Conservation (phyloP, 257 asterid species). For the Prunella vulgaris region DNA sequence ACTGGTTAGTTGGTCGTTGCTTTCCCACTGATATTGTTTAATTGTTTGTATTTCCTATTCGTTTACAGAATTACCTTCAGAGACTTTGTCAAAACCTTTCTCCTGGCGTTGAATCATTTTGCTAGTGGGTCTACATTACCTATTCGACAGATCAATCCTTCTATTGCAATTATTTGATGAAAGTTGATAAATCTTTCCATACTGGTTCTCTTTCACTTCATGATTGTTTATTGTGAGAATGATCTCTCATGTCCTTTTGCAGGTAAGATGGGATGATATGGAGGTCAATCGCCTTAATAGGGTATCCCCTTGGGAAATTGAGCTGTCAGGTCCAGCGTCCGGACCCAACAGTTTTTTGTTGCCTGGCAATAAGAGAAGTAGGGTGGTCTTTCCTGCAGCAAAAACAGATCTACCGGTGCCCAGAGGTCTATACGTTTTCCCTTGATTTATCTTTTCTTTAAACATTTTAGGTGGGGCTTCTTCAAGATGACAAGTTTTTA, state of each 20-base stretch:
- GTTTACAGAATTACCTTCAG: not conserved
- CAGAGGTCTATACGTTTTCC: constrained; percentile 36
- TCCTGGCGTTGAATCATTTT: not conserved
- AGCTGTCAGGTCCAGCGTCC: constrained; percentile 54
- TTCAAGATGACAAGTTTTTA: not conserved
- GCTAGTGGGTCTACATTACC: not conserved
- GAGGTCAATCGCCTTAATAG: constrained; percentile 65
- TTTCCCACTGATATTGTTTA: not conserved
- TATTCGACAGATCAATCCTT: constrained; percentile 5
- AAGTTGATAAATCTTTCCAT: not conserved
- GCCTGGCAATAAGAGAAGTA: constrained; percentile 71
- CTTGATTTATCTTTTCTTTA: not conserved
- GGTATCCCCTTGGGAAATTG: constrained; percentile 99
- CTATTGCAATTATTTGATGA: not conserved
- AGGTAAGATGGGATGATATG: constrained; percentile 97
- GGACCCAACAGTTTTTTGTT: constrained; percentile 56
- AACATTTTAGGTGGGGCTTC: not conserved
- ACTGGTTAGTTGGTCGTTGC: constrained; percentile 44
- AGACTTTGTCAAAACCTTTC: not conserved
- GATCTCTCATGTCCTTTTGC: constrained; percentile 7
- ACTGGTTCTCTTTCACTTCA: not conserved
- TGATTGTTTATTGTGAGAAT: not conserved
- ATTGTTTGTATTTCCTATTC: not conserved
- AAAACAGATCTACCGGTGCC: constrained; percentile 51
- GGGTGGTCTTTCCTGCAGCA: constrained; percentile 52